Evolutionary conservation across 306 rosid genomes (phyloP).

Genomic region (Medicago arabica): DNA sequence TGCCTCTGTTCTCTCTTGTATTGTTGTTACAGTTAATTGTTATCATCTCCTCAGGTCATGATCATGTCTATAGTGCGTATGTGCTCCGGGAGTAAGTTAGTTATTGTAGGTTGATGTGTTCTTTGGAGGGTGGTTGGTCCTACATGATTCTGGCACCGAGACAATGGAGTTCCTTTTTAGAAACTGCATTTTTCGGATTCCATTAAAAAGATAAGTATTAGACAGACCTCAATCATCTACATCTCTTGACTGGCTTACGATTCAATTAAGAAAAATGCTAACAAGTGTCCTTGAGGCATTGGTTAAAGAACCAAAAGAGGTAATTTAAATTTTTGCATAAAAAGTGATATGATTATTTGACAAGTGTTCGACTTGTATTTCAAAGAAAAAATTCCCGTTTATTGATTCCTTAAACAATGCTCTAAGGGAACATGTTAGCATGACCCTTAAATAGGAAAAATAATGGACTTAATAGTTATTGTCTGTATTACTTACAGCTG

Average conservation of each 20-base stretch:
- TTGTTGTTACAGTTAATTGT: background rate
- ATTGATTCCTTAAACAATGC: no score
- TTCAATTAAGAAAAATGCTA: background rate
- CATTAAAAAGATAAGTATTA: background rate
- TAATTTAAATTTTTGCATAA: no score
- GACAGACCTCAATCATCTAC: background rate
- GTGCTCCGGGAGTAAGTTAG: background rate
- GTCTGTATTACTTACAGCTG: background rate
- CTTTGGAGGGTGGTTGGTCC: background rate
- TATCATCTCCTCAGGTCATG: background rate
- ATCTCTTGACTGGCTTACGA: background rate
- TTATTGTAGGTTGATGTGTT: background rate
- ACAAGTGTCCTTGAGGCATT: no score
- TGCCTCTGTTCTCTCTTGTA: background rate
- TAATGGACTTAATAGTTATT: background rate
- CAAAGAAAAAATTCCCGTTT: no score
- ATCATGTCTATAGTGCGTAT: background rate
- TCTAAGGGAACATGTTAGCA: no score
- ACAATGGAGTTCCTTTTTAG: background rate
- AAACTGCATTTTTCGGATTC: background rate
- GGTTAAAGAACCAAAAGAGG: no score
- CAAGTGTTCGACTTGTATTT: no score
- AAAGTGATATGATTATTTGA: no score
- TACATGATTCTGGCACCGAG: background rate
- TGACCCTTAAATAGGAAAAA: background rate